phyloP scores from a whole-genome alignment of 495 filamentous ascomycete species.

The Aspergillus egyptiacus region DNA sequence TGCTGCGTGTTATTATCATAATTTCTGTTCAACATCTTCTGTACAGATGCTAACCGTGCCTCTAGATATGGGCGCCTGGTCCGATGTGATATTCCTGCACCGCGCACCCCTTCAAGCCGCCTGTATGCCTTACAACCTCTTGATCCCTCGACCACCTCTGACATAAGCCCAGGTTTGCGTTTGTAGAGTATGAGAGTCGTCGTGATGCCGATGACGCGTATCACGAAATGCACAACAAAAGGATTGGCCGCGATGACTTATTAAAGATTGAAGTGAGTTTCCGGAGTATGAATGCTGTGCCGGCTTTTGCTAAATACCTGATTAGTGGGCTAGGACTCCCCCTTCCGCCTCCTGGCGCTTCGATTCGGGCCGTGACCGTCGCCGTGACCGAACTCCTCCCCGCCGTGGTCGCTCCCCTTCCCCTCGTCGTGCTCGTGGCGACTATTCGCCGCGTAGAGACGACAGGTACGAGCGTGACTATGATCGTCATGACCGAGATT shows the following conservation, averaged over 20 bases:
- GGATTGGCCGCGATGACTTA: conserved; percentile 90
- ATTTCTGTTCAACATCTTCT: not conserved
- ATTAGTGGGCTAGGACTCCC: conserved; percentile 94
- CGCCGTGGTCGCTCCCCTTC: conserved; percentile 69
- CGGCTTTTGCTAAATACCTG: conserved; percentile 9
- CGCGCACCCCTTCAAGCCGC: conserved; percentile 83
- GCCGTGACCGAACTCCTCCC: conserved; percentile 73
- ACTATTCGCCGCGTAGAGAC: conserved; percentile 87
- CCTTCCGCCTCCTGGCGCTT: conserved; percentile 98
- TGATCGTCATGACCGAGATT: conserved; percentile 64
- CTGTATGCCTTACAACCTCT: conserved; percentile 58
- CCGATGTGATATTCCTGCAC: conserved; percentile 97
- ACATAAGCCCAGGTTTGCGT: conserved; percentile 68
- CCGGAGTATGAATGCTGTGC: not conserved
- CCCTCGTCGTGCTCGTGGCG: conserved; percentile 68
- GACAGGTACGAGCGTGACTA: conserved; percentile 77
- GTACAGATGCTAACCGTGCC: conserved; percentile 8
- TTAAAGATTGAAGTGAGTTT: conserved; percentile 90
- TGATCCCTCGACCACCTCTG: conserved; percentile 14
- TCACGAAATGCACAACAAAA: conserved; percentile 99
- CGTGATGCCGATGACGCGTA: conserved; percentile 99
- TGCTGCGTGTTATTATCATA: not conserved
- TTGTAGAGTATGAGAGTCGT: conserved; percentile 98
- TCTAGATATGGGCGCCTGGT: conserved; percentile 95
- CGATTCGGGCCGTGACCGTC: conserved; percentile 75